Conservation (phyloP, 148 eudicot species). For the Polygonum aviculare region DNA sequence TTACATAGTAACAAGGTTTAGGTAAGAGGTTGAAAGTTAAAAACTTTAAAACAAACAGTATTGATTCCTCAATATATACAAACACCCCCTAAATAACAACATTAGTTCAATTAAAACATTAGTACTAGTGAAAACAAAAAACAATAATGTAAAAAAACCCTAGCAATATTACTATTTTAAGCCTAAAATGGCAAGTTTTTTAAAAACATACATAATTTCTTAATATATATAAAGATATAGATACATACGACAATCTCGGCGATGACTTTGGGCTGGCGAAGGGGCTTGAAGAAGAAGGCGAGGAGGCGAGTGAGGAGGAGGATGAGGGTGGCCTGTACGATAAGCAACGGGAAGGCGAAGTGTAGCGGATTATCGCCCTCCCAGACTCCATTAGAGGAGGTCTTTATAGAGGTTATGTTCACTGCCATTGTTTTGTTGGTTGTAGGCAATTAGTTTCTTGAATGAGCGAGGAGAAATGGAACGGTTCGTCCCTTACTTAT, state of each 20-base stretch:
- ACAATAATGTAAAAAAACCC: too few species aligned
- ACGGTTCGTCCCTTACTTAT: neutral
- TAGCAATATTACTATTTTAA: too few species aligned
- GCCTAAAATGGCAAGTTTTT: too few species aligned
- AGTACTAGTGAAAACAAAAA: too few species aligned
- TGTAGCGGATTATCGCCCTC: conserved; percentile 38
- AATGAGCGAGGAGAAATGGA: neutral
- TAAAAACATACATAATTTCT: too few species aligned
- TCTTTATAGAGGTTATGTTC: conserved; percentile 30
- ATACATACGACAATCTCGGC: conserved; percentile 44
- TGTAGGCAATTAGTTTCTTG: neutral
- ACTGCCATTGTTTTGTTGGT: neutral
- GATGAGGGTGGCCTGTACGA: conserved; percentile 35
- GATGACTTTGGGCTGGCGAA: conserved; percentile 50
- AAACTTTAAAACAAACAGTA: too few species aligned
- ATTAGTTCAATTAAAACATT: neutral
- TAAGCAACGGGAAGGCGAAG: conserved; percentile 36
- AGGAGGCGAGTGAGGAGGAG: conserved; percentile 30
- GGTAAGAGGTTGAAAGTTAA: too few species aligned
- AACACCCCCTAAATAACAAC: neutral
- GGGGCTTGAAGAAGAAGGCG: conserved; percentile 37
- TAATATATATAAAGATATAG: too few species aligned
- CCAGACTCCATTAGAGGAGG: conserved; percentile 34
- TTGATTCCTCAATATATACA: too few species aligned
- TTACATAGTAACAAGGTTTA: too few species aligned